A percentile compares a stretch with the other conserved stretches of the same genome.
These are phyloP conservation scores for Thermothielavioides terrestris DNA, from an alignment of 495 filamentous ascomycete species.

Conservation along the genomic window DNA sequence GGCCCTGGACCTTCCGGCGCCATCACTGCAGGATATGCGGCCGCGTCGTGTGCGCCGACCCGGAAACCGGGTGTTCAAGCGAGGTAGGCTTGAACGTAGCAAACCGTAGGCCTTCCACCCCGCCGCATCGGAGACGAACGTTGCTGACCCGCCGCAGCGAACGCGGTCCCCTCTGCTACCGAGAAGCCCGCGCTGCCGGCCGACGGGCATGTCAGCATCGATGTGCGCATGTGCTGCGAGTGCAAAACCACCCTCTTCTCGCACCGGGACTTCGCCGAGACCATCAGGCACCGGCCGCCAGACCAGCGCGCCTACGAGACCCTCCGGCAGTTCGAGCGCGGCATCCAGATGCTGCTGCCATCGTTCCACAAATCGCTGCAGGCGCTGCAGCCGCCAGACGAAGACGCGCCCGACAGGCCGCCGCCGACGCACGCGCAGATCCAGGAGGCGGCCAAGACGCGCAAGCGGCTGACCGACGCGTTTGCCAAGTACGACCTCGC, in stretches of 20 bases:
- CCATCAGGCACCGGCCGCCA: constrained; percentile 57
- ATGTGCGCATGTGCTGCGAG: constrained; percentile 85
- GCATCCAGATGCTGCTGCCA: constrained; percentile 76
- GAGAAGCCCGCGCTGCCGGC: constrained; percentile 48
- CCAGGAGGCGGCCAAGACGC: constrained; percentile 79
- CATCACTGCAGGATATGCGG: constrained; percentile 95
- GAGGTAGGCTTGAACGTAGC: constrained; percentile 75
- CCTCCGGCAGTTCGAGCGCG: constrained; percentile 78
- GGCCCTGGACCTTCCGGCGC: constrained; percentile 75
- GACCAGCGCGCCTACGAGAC: constrained; percentile 81
- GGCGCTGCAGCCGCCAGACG: constrained; percentile 34
- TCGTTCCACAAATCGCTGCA: constrained; percentile 75
- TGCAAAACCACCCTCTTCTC: constrained; percentile 81
- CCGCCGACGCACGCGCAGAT: constrained; percentile 69
- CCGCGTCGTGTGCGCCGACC: constrained; percentile 83
- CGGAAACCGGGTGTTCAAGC: constrained; percentile 69
- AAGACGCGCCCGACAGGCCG: constrained; percentile 47
- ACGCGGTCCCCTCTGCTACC: constrained; percentile 35
- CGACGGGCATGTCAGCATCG: constrained; percentile 53
- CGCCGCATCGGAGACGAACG: background rate
- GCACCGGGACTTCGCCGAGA: constrained; percentile 69
- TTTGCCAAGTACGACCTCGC: constrained; percentile 86
- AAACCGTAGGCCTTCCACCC: constrained; percentile 42
- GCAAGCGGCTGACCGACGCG: constrained; percentile 82
- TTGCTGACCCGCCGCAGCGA: constrained; percentile 3